Evolutionary conservation across 306 rosid genomes (phyloP).

Genomic region (Hylodesmum podocarpum): DNA sequence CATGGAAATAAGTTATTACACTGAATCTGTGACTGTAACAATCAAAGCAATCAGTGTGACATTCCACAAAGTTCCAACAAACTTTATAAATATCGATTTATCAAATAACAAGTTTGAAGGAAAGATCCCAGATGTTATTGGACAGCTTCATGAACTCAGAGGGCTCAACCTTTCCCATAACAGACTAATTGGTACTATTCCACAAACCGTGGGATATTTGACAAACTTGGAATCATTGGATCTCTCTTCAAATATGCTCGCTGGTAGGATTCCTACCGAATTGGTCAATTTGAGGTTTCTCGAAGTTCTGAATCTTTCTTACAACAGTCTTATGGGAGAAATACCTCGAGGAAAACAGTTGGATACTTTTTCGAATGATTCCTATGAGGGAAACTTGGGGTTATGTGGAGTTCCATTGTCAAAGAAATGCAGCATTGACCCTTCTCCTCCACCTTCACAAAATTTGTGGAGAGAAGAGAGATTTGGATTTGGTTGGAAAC

Average conservation of each 20-base stretch:
- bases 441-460: neutral
- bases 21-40: too few species aligned
- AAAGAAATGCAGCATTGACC: neutral
- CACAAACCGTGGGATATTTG: conserved; percentile 27
- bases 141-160: conserved; percentile 9
- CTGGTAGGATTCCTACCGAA: conserved; percentile 18
- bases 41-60: neutral
- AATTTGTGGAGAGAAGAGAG: neutral
- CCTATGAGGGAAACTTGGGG: conserved; percentile 33
- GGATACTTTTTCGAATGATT: conserved; percentile 27
- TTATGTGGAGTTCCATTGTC: conserved; percentile 38
- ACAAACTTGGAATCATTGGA: conserved; percentile 37
- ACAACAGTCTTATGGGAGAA: conserved; percentile 26
- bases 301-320: conserved; percentile 22
- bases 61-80: neutral
- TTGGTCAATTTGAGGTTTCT: conserved; percentile 11
- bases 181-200: conserved; percentile 31
- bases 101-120: conserved; percentile 40
- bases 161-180: conserved; percentile 40
- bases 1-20: neutral
- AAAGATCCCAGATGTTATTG: conserved; percentile 36
- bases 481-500: conserved; percentile 34
- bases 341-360: conserved; percentile 47
- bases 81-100: conserved; percentile 17
- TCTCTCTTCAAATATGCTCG: conserved; percentile 39